Conservation (phyloP, 176 grass and related monocot genomes). For the Areca catechu region DNA sequence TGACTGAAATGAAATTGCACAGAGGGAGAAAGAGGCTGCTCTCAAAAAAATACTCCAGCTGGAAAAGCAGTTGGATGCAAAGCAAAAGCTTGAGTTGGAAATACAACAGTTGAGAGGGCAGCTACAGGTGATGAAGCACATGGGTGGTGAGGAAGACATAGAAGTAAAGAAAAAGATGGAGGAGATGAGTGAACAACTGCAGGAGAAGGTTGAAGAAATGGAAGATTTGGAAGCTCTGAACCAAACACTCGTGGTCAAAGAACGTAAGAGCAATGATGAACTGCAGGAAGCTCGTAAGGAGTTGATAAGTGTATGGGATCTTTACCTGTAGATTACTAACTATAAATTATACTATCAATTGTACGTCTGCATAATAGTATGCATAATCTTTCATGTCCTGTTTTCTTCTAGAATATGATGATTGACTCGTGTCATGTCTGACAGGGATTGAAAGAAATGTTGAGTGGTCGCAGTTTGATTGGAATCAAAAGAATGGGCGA, state of each 20-base stretch:
- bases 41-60: slow-evolving; percentile 32
- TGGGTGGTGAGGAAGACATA: slow-evolving; percentile 31
- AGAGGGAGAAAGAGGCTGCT: slow-evolving; percentile 48
- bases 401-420: no score
- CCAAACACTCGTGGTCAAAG: slow-evolving; percentile 38
- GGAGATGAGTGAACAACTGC: slow-evolving; percentile 25
- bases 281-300: slow-evolving; percentile 49
- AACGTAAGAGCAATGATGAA: slow-evolving; percentile 44
- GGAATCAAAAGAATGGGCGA: slow-evolving; percentile 41
- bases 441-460: neutral
- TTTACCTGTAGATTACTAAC: neutral
- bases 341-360: slow-evolving; percentile 7
- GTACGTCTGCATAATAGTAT: slow-evolving; percentile 2
- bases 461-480: neutral
- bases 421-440: no score
- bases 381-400: neutral
- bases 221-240: slow-evolving; percentile 30
- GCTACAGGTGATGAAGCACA: slow-evolving; percentile 52
- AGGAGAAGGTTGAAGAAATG: slow-evolving; percentile 60
- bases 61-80: slow-evolving; percentile 33
- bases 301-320: slow-evolving; percentile 41
- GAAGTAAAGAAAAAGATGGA: slow-evolving; percentile 27
- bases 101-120: slow-evolving; percentile 48
- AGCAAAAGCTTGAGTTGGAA: slow-evolving; percentile 60
- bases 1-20: slow-evolving; percentile 21